A percentile compares a stretch with the other conserved stretches of the same genome.
Evolutionary conservation across 2,329 filamentous ascomycete species (phyloP).

Genomic region (Botrytis pseudocinerea): DNA sequence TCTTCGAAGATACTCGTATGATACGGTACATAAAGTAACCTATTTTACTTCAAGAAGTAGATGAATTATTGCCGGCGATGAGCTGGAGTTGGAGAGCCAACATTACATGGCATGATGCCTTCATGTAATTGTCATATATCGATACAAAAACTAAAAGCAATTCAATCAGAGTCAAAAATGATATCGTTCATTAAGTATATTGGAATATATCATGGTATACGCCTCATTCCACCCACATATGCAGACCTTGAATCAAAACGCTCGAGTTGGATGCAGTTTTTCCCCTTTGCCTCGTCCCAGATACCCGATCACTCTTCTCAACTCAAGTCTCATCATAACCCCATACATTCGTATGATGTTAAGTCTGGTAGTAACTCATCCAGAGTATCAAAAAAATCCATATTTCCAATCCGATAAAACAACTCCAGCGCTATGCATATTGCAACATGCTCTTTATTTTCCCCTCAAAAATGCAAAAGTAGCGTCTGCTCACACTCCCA

Average conservation of each 20-base stretch:
- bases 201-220: background rate
- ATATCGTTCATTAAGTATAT: conserved; percentile 3
- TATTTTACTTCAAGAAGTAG: background rate
- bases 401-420: background rate
- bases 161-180: background rate
- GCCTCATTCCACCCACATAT: background rate
- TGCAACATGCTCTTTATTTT: background rate
- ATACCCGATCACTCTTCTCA: background rate
- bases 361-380: background rate
- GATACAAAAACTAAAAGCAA: background rate
- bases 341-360: background rate
- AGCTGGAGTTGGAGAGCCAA: background rate
- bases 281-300: background rate
- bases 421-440: conserved; percentile 36
- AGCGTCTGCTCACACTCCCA: background rate
- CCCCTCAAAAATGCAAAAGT: background rate
- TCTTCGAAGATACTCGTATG: background rate
- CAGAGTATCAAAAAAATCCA: background rate
- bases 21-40: background rate
- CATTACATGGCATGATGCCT: background rate
- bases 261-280: background rate
- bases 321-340: background rate
- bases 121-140: background rate
- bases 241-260: background rate
- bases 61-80: background rate